A percentile compares a stretch with the other conserved stretches of the same genome.
These are phyloP conservation scores for Globisporangium cystogenes DNA, from an alignment of 352 stramenopile species.

Conservation along the genomic window DNA sequence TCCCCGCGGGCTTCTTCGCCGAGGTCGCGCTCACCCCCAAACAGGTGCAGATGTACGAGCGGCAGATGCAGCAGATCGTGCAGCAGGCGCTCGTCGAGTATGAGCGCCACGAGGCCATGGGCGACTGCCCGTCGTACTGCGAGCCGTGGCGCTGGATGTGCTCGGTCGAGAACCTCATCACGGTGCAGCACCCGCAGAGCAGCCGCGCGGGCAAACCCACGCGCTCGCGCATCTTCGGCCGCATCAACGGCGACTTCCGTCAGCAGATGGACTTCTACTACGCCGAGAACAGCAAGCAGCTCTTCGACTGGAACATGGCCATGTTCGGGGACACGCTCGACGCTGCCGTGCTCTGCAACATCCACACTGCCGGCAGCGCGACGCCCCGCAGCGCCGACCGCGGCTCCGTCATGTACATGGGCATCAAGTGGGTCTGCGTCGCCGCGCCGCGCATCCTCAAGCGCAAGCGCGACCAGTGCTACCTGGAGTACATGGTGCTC, in stretches of 20 bases:
- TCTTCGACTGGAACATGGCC: constrained; percentile 68
- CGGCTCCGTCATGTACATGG: constrained; percentile 47
- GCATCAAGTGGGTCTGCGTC: constrained; percentile 79
- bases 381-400: constrained; percentile 12
- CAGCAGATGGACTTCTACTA: constrained; percentile 72
- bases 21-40: constrained; percentile 22
- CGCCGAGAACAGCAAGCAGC: constrained; percentile 37
- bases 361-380: constrained; percentile 44
- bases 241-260: constrained; percentile 53
- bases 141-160: constrained; percentile 15
- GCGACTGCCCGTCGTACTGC: constrained; percentile 12
- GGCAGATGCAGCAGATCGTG: constrained; percentile 27
- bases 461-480: constrained; percentile 63
- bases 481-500: constrained; percentile 73
- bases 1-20: constrained; percentile 40
- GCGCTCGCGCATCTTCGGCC: constrained; percentile 52
- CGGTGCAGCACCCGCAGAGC: constrained; percentile 8
- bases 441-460: constrained; percentile 43
- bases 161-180: constrained; percentile 23
- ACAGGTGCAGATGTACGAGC: constrained; percentile 26
- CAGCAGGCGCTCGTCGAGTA: constrained; percentile 39
- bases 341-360: constrained; percentile 60
- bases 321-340: constrained; percentile 63
- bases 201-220: constrained; percentile 1
- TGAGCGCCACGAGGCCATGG: constrained; percentile 36